Conservation (phyloP, 2,329 filamentous ascomycete species). For the Xylariaceae sp. region DNA sequence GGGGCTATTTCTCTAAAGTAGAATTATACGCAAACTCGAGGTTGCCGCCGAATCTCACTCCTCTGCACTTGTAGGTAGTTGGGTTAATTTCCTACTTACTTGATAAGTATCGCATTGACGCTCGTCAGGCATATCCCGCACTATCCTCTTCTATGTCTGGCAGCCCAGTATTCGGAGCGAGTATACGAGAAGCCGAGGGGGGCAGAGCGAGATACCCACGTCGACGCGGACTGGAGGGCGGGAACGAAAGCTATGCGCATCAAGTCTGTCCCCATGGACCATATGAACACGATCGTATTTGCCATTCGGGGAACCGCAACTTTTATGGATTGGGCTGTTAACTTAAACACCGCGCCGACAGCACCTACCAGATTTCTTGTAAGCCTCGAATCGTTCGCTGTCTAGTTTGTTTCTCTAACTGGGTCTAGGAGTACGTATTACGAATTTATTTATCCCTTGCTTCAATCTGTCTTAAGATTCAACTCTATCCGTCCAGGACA, state of each 20-base stretch:
- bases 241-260: constrained; percentile 88
- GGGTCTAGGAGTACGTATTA: constrained; percentile 47
- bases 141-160: constrained; percentile 76
- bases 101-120: constrained; percentile 25
- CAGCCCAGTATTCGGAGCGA: constrained; percentile 74
- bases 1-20: constrained; percentile 73
- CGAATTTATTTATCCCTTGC: background rate
- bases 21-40: constrained; percentile 78
- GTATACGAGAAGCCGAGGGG: constrained; percentile 70
- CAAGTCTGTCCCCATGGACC: constrained; percentile 77
- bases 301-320: constrained; percentile 80
- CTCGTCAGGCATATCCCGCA: constrained; percentile 66
- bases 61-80: constrained; percentile 63
- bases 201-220: constrained; percentile 67
- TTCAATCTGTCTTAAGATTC: background rate
- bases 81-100: background rate
- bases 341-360: constrained; percentile 70
- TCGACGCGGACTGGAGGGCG: constrained; percentile 70
- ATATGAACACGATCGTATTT: constrained; percentile 78
- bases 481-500: background rate
- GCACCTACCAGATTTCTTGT: constrained; percentile 69
- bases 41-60: constrained; percentile 67
- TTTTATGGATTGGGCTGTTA: constrained; percentile 86
- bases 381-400: constrained; percentile 20
- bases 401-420: constrained; percentile 5